A percentile compares a stretch with the other conserved stretches of the same genome.
These are phyloP conservation scores for Ceriops tagal DNA, from an alignment of 345 rosid species.

Conservation along the genomic window DNA sequence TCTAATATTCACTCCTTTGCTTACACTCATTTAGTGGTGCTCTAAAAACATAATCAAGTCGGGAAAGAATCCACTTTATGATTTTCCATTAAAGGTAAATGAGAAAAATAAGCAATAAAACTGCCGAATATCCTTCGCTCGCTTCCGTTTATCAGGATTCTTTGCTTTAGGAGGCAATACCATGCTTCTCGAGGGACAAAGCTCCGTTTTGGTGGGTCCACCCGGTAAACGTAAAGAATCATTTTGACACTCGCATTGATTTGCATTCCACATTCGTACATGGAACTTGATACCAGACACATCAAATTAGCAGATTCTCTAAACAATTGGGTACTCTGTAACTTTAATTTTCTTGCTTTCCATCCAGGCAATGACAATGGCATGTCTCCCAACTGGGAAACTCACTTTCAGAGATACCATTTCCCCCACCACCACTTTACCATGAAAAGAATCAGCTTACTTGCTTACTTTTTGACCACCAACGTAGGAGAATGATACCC, in stretches of 20 bases:
- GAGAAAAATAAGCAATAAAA: neutral
- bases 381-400: conserved; percentile 17
- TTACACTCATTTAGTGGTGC: no score
- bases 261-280: neutral
- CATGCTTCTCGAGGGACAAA: neutral
- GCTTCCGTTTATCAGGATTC: conserved; percentile 12
- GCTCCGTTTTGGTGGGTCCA: neutral
- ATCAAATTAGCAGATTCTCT: conserved; percentile 16
- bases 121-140: conserved; percentile 10
- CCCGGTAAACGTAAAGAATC: neutral
- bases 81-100: neutral
- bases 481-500: conserved; percentile 16
- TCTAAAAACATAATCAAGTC: no score
- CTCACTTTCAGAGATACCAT: conserved; percentile 6
- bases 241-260: conserved; percentile 5
- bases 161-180: conserved; percentile 4
- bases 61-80: no score
- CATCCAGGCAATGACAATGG: conserved; percentile 15
- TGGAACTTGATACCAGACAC: conserved; percentile 15
- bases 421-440: neutral
- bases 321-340: neutral
- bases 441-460: conserved; percentile 1
- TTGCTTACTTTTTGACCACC: conserved; percentile 11
- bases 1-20: no score
- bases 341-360: conserved; percentile 7